Conservation (phyloP, 257 asterid species). For the Salvia hispanica region DNA sequence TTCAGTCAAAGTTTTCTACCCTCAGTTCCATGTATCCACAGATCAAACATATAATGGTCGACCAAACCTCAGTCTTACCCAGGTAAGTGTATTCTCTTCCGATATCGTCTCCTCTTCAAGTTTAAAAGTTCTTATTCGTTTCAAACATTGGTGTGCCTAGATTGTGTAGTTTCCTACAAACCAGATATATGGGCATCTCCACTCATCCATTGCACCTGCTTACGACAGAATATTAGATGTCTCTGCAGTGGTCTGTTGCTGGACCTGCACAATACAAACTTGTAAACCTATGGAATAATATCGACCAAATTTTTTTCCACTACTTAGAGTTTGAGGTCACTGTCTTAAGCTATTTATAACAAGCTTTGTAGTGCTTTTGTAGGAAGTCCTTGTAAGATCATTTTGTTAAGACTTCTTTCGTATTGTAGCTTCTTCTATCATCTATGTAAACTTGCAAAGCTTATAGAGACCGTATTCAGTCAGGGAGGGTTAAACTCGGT, state of each 20-base stretch:
- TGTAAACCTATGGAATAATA: background rate
- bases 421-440: background rate
- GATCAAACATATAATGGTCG: conserved; percentile 59
- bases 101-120: background rate
- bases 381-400: background rate
- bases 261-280: background rate
- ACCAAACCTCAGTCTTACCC: conserved; percentile 57
- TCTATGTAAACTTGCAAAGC: background rate
- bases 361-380: background rate
- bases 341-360: background rate
- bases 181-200: background rate
- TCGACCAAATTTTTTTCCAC: background rate
- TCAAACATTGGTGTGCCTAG: background rate
- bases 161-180: conserved; percentile 15
- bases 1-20: conserved; percentile 46
- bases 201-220: conserved; percentile 3
- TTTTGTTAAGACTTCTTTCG: background rate
- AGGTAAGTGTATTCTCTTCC: conserved; percentile 46
- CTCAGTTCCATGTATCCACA: conserved; percentile 64
- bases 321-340: conserved; percentile 4
- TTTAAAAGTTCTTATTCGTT: background rate
- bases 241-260: conserved; percentile 17
- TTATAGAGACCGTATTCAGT: background rate
- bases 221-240: conserved; percentile 6
- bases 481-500: background rate